These are phyloP conservation scores for Rhynchosporium agropyri DNA, from an alignment of 2,329 filamentous ascomycete genomes.

Conservation along the genomic window DNA sequence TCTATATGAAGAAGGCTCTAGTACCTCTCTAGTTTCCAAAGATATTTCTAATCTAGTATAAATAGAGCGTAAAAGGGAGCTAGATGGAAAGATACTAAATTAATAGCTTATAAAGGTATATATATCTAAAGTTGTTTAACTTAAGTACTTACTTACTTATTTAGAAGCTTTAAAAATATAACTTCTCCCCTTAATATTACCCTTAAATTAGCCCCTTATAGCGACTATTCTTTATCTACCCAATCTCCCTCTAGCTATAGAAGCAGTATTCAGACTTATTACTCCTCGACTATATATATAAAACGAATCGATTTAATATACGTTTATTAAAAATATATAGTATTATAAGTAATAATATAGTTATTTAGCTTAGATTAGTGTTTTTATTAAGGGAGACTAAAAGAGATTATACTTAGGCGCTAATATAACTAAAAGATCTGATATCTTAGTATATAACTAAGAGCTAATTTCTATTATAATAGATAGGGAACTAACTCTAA, in stretches of 20 bases:
- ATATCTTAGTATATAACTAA: not conserved
- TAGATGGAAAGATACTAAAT: too few relatives aligned
- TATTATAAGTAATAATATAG: conserved; percentile 1
- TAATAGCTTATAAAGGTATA: not conserved
- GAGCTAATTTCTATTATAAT: conserved; percentile 7
- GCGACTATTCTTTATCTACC: conserved; percentile 15
- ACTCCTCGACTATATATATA: not conserved
- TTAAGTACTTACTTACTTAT: not conserved
- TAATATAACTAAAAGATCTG: not conserved
- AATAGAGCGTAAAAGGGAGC: too few relatives aligned
- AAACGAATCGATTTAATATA: conserved; percentile 2
- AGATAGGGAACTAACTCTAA: not conserved
- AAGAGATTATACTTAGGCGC: too few relatives aligned
- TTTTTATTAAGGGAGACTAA: not conserved
- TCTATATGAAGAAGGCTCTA: not conserved
- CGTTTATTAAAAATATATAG: not conserved
- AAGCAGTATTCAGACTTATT: not conserved
- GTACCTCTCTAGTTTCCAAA: too few relatives aligned
- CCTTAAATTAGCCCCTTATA: not conserved
- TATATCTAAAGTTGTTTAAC: not conserved
- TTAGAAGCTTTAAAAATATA: not conserved
- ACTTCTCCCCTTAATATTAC: not conserved
- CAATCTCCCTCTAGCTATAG: conserved; percentile 11
- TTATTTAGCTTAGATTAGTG: not conserved
- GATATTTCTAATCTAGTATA: too few relatives aligned